Conservation (phyloP, 192 early-diverging fungal genomes). For the Thoreauomyces humboldtii region DNA sequence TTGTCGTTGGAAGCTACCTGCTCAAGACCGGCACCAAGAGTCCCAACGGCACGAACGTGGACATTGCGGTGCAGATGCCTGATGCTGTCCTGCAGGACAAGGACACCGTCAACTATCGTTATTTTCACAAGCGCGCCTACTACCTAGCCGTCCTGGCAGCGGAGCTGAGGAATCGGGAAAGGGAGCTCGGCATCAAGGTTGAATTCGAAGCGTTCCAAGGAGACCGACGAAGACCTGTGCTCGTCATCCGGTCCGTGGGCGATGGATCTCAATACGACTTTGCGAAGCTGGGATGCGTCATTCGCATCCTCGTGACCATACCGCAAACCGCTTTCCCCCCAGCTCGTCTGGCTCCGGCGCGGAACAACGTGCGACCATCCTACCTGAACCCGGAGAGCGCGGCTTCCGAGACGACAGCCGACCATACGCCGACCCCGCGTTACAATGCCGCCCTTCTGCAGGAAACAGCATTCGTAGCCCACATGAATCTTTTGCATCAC, state of each 20-base stretch:
- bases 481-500: constrained; percentile 76
- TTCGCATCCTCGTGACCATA: constrained; percentile 81
- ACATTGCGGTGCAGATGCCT: constrained; percentile 92
- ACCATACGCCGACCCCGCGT: constrained; percentile 71
- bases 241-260: constrained; percentile 40
- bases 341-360: constrained; percentile 69
- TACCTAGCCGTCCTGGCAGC: constrained; percentile 78
- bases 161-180: constrained; percentile 27
- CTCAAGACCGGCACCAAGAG: constrained; percentile 69
- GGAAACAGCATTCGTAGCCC: constrained; percentile 71
- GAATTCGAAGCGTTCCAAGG: constrained; percentile 48
- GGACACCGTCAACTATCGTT: constrained; percentile 89
- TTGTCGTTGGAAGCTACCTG: constrained; percentile 85
- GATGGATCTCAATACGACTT: constrained; percentile 57
- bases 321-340: constrained; percentile 62
- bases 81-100: constrained; percentile 82
- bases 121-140: constrained; percentile 93
- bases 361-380: constrained; percentile 76
- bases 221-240: constrained; percentile 41
- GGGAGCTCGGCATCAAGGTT: constrained; percentile 29
- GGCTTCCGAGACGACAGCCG: not conserved
- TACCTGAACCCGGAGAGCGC: constrained; percentile 27
- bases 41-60: constrained; percentile 70
- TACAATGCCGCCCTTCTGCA: constrained; percentile 83
- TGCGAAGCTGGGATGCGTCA: constrained; percentile 60